Conservation (phyloP, 805 yeast species). For the Candida pseudofarinosa region DNA sequence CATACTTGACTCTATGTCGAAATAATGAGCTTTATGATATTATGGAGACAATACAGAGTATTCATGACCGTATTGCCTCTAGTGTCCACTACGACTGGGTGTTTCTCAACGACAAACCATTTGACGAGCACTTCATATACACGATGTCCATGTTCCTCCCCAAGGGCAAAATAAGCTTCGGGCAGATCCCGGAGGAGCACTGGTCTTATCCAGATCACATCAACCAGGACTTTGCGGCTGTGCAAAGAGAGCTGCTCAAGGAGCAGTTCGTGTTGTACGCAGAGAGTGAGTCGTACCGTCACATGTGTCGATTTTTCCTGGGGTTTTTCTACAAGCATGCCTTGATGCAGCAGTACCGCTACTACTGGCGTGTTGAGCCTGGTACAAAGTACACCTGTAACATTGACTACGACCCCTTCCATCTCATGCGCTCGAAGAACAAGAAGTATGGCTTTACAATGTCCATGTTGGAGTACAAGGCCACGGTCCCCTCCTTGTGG, state of each 20-base stretch:
- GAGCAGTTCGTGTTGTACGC: slow-evolving; percentile 51
- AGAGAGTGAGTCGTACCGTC: slow-evolving; percentile 57
- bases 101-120: slow-evolving; percentile 20
- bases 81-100: slow-evolving; percentile 24
- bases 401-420: slow-evolving; percentile 59
- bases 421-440: slow-evolving; percentile 49
- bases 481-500: slow-evolving; percentile 66
- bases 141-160: slow-evolving; percentile 49
- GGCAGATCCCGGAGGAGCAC: slow-evolving; percentile 54
- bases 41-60: slow-evolving; percentile 15
- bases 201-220: slow-evolving; percentile 62
- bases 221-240: slow-evolving; percentile 1
- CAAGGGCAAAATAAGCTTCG: slow-evolving; percentile 56
- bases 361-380: slow-evolving; percentile 78
- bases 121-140: slow-evolving; percentile 37
- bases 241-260: slow-evolving; percentile 33
- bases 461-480: slow-evolving; percentile 56
- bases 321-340: slow-evolving; percentile 63
- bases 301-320: slow-evolving; percentile 55
- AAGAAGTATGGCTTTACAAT: slow-evolving; percentile 65
- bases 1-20: slow-evolving; percentile 14
- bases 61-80: slow-evolving; percentile 20
- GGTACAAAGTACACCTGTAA: slow-evolving; percentile 60
- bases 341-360: slow-evolving; percentile 54
- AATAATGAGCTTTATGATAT: slow-evolving; percentile 12